These are phyloP conservation scores for Sugiyamaella lignohabitans DNA, from an alignment of 805 yeast genomes.

Conservation along the genomic window DNA sequence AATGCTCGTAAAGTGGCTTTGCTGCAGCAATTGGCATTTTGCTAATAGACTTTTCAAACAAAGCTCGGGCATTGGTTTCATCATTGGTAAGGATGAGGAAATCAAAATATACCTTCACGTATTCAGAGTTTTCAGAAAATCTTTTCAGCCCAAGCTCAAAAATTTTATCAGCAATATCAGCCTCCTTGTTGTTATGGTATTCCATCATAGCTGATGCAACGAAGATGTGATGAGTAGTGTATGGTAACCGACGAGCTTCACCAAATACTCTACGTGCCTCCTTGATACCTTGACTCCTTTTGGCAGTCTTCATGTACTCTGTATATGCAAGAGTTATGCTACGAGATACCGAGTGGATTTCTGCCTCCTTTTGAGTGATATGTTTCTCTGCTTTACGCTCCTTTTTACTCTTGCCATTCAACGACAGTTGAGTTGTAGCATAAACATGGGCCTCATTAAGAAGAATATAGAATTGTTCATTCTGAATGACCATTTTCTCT, in stretches of 20 bases:
- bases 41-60: conserved; percentile 71
- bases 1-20: conserved; percentile 47
- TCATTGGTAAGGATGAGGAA: conserved; percentile 64
- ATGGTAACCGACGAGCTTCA: conserved; percentile 56
- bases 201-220: conserved; percentile 81
- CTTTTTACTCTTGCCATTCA: neutral
- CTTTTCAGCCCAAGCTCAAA: conserved; percentile 71
- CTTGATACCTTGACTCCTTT: conserved; percentile 57
- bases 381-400: conserved; percentile 11
- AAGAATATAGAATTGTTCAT: neutral
- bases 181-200: conserved; percentile 48
- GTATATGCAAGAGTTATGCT: conserved; percentile 62
- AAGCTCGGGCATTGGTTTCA: conserved; percentile 68
- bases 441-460: neutral
- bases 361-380: conserved; percentile 18
- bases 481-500: conserved; percentile 16
- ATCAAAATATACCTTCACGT: conserved; percentile 61
- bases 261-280: conserved; percentile 71
- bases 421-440: neutral
- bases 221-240: conserved; percentile 66
- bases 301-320: conserved; percentile 62
- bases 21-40: conserved; percentile 39
- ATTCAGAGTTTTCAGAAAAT: conserved; percentile 50
- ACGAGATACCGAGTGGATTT: conserved; percentile 24
- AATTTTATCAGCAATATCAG: conserved; percentile 64